These are phyloP conservation scores for Fusarium sp. DNA, from an alignment of 2,329 filamentous ascomycete genomes.

Conservation along the genomic window DNA sequence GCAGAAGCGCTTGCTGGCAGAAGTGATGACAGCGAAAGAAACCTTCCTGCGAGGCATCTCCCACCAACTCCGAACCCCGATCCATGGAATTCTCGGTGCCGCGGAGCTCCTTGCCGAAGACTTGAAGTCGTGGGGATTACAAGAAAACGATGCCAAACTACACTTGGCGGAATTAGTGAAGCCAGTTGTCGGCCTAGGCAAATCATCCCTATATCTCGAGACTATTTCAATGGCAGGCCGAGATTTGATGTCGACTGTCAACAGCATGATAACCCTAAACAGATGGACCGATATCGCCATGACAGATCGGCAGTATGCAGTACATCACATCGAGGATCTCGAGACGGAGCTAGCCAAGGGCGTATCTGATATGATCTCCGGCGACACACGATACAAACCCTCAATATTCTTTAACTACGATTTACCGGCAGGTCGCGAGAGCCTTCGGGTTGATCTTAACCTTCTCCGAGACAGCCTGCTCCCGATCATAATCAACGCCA, in stretches of 20 bases:
- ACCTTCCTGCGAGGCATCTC: conserved; percentile 59
- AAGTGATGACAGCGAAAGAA: conserved; percentile 58
- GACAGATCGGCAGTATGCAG: conserved; percentile 47
- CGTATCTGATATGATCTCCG: neutral
- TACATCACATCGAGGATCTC: conserved; percentile 21
- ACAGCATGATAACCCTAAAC: conserved; percentile 57
- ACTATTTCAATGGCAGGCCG: conserved; percentile 55
- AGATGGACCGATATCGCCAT: conserved; percentile 53
- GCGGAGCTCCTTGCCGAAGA: conserved; percentile 57
- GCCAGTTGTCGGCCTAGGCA: neutral
- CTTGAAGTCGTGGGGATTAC: conserved; percentile 42
- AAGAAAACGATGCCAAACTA: neutral
- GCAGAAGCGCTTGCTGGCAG: conserved; percentile 53
- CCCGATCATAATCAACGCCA: conserved; percentile 55
- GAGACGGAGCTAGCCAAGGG: conserved; percentile 31
- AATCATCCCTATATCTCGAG: conserved; percentile 40
- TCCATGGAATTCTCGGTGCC: conserved; percentile 58
- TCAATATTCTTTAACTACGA: conserved; percentile 35
- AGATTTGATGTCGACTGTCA: conserved; percentile 59
- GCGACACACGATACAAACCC: conserved; percentile 19
- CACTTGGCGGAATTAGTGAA: conserved; percentile 16
- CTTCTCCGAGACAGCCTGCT: conserved; percentile 58
- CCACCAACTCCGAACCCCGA: conserved; percentile 61
- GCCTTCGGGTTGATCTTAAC: conserved; percentile 51
- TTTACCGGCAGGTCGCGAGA: conserved; percentile 38